Conservation (phyloP, 805 yeast genomes). For the Ogataea neopini region DNA sequence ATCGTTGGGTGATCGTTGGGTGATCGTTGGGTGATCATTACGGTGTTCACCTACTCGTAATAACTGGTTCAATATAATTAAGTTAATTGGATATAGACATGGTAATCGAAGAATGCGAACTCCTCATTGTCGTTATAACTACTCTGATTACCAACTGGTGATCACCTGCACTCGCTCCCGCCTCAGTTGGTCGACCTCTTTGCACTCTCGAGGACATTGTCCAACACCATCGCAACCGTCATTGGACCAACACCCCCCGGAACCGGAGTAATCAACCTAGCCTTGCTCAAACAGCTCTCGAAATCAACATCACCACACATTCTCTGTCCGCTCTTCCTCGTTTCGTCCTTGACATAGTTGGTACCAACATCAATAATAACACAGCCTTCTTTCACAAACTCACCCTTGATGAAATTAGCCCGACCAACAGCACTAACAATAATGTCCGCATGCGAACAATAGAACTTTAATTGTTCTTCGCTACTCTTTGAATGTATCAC, state of each 20-base stretch:
- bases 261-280: constrained; percentile 85
- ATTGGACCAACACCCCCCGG: constrained; percentile 99
- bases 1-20: too few relatives aligned
- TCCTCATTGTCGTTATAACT: too few relatives aligned
- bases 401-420: constrained; percentile 82
- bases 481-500: constrained; percentile 75
- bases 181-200: constrained; percentile 17
- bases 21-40: too few relatives aligned
- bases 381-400: constrained; percentile 82
- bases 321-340: constrained; percentile 74
- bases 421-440: constrained; percentile 91
- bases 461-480: constrained; percentile 51
- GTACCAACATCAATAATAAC: constrained; percentile 95
- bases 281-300: constrained; percentile 60
- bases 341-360: constrained; percentile 76
- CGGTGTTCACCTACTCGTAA: too few relatives aligned
- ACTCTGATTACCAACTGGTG: too few relatives aligned
- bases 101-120: too few relatives aligned
- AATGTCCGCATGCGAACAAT: constrained; percentile 72
- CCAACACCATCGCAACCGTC: constrained; percentile 95
- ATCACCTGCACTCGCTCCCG: too few relatives aligned
- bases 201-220: constrained; percentile 82
- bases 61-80: too few relatives aligned
- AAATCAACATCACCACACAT: constrained; percentile 96
- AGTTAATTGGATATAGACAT: too few relatives aligned